phyloP scores from a whole-genome alignment of 257 asterid species.

The Ilex asprella region DNA sequence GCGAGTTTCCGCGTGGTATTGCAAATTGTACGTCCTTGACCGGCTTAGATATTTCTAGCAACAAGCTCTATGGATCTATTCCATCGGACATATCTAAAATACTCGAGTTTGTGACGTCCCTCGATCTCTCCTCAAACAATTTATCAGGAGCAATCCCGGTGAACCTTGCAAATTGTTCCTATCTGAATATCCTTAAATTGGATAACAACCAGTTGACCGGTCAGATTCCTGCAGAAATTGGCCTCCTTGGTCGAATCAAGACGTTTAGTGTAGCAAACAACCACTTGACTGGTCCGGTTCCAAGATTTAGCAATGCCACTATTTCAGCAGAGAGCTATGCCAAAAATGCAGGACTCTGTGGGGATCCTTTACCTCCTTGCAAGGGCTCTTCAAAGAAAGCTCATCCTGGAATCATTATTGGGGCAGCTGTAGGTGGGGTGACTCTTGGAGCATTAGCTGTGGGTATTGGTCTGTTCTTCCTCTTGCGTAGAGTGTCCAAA shows the following conservation, averaged over 20 bases:
- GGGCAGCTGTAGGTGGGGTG: slow-evolving; percentile 37
- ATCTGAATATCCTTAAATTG: slow-evolving; percentile 1
- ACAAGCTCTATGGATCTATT: slow-evolving; percentile 17
- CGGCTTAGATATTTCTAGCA: slow-evolving; percentile 17
- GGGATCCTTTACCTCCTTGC: slow-evolving; percentile 32
- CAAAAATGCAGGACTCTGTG: slow-evolving; percentile 38
- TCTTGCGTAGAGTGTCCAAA: slow-evolving; percentile 25
- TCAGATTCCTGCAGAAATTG: slow-evolving; percentile 34
- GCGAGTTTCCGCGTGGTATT: slow-evolving; percentile 20
- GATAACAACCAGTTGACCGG: slow-evolving; percentile 25
- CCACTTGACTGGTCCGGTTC: slow-evolving; percentile 32
- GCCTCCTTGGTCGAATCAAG: slow-evolving; percentile 30
- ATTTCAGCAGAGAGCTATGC: slow-evolving; percentile 21
- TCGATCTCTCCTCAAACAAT: slow-evolving; percentile 19
- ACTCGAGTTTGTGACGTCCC: neutral
- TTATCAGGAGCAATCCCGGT: slow-evolving; percentile 21
- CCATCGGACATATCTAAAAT: slow-evolving; percentile 9
- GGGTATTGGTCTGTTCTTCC: slow-evolving; percentile 21
- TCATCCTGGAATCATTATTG: slow-evolving; percentile 18
- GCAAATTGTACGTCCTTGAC: slow-evolving; percentile 9
- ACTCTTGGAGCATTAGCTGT: slow-evolving; percentile 26
- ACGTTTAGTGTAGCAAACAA: slow-evolving; percentile 29
- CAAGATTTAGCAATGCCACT: slow-evolving; percentile 13
- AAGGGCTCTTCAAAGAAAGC: slow-evolving; percentile 8
- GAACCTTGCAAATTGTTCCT: slow-evolving; percentile 4